Conservation (phyloP, 345 rosid species). For the Linum usitatissimum region DNA sequence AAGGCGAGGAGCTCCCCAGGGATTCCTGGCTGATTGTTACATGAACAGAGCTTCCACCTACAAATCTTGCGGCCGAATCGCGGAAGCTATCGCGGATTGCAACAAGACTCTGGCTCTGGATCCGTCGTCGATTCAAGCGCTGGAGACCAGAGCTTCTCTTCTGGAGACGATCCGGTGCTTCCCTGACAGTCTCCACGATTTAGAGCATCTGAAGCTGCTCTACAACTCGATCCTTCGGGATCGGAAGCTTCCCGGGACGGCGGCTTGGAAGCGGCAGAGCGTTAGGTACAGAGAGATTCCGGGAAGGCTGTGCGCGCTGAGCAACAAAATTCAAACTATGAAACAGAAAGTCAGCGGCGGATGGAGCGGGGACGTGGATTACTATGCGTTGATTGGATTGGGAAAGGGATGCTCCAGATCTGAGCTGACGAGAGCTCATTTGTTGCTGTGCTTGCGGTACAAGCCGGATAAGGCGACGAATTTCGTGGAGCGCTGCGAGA, state of each 20-base stretch:
- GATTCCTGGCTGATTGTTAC: too few species aligned
- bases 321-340: too few species aligned
- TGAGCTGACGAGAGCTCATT: slow-evolving; percentile 79
- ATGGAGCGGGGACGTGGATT: too few species aligned
- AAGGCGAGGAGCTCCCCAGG: too few species aligned
- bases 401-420: slow-evolving; percentile 85
- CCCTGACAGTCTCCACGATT: slow-evolving; percentile 83
- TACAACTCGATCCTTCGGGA: slow-evolving; percentile 81
- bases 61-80: slow-evolving; percentile 58
- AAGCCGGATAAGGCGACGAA: slow-evolving; percentile 67
- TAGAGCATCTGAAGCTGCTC: slow-evolving; percentile 78
- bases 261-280: slow-evolving; percentile 82
- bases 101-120: slow-evolving; percentile 76
- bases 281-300: slow-evolving; percentile 83
- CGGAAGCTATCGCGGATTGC: slow-evolving; percentile 83
- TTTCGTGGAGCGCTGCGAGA: slow-evolving; percentile 82
- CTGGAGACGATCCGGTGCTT: slow-evolving; percentile 70
- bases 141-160: slow-evolving; percentile 76
- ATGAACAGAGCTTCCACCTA: slow-evolving; percentile 73
- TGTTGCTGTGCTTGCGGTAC: slow-evolving; percentile 56
- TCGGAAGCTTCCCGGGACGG: slow-evolving; percentile 87
- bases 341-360: too few species aligned
- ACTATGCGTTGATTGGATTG: slow-evolving; percentile 71
- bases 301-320: slow-evolving; percentile 59
- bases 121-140: slow-evolving; percentile 71